phyloP scores from a whole-genome alignment of 345 rosid genomes.

The Sapria himalayana region DNA sequence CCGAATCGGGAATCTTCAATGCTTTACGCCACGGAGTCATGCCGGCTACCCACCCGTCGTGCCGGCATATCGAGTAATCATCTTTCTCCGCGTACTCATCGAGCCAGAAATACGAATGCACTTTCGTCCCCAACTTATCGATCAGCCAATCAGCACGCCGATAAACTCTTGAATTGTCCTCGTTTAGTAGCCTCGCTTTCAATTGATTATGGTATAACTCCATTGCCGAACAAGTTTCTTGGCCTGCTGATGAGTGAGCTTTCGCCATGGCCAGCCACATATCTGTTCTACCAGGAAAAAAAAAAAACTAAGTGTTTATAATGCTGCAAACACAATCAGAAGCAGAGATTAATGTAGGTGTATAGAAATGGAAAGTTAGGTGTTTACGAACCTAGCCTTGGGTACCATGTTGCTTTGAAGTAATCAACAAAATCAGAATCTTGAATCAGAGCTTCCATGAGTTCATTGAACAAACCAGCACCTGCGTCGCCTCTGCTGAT shows the following conservation, averaged over 20 bases:
- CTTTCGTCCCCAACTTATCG: constrained; percentile 74
- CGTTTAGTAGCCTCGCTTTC: constrained; percentile 57
- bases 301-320: constrained; percentile 1
- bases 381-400: constrained; percentile 37
- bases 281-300: constrained; percentile 24
- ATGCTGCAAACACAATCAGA: not conserved
- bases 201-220: constrained; percentile 78
- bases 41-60: constrained; percentile 80
- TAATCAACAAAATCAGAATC: constrained; percentile 49
- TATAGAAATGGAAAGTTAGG: constrained; percentile 3
- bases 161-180: constrained; percentile 38
- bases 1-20: constrained; percentile 42
- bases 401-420: constrained; percentile 73
- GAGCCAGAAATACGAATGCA: constrained; percentile 89
- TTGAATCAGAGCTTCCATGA: constrained; percentile 46
- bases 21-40: constrained; percentile 75
- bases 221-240: constrained; percentile 70
- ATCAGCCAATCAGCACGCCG: constrained; percentile 91
- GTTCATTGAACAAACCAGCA: constrained; percentile 23
- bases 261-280: constrained; percentile 37
- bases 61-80: constrained; percentile 55
- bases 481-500: constrained; percentile 44
- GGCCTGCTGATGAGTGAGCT: constrained; percentile 65
- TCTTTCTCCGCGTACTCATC: constrained; percentile 77
- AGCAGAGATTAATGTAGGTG: not conserved